Evolutionary conservation across 2,329 filamentous ascomycete genomes (phyloP), one percentile per base, ranked within the genome.

Genomic region (Fusarium scirpi): DNA sequence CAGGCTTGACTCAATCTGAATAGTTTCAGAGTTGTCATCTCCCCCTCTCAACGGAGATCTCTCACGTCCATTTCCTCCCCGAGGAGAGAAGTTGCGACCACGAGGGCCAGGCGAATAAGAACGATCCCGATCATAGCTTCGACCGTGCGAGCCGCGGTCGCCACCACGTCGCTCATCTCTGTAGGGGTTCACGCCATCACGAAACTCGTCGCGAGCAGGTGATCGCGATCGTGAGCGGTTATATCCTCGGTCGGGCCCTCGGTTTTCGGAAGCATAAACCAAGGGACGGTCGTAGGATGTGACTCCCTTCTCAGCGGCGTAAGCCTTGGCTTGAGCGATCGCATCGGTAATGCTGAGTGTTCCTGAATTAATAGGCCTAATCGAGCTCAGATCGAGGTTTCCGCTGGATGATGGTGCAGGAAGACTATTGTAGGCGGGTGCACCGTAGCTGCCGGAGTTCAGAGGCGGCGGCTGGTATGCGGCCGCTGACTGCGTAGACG

Each of bases 301-400:
- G 34, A 94, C 84, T 65, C 92, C 93, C 77, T 93, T 92, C 78
- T 95, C 91, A 30, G 92, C 90, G 43, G 94, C 93, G 79, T 92
- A 93, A 44, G 91, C 92, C 78, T 92, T 92, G 48, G 93, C 94
- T 78, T 94, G 93, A 41, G 94, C 92, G 74, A 97, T 91, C 51
- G 93, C 92, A 79, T 97, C 93, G 62, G 91, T 88, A 70, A 97
- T 91, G 80, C 91, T 95, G 74, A 97, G 91, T 22, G 91, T 93
- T 62, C 94, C 94, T 30, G 92, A 92, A 78, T 87, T 93, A 58
- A 91, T 87, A 7, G 94, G 93, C 75, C 92, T 92, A 77, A 96
- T 93, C 58, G 88, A 86, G 80, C 91, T 94, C 55, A 97, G 82
- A 77, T 97, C 93, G 68, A 97, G 85, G 73, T 89, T 94, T 53